Conservation (phyloP, 139 green algal genomes). For the Yamagishiella unicocca region DNA sequence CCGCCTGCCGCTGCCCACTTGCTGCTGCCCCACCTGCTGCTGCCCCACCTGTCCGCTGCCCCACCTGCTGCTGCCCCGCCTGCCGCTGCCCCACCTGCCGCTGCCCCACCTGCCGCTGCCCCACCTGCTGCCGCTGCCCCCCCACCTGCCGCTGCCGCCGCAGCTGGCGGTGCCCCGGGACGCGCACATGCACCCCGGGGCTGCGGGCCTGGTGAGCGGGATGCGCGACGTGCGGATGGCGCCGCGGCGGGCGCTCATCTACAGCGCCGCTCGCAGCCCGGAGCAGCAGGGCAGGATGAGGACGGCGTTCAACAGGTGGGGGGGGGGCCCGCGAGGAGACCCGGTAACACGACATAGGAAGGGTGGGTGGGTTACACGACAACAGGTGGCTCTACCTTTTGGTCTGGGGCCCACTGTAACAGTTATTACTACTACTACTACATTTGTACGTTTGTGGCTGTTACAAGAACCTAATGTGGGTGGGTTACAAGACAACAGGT, state of each 20-base stretch:
- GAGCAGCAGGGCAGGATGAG: constrained; percentile 44
- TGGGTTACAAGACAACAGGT: background rate
- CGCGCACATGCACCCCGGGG: background rate
- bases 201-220: background rate
- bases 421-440: too few relatives aligned
- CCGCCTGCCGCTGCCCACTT: too few relatives aligned
- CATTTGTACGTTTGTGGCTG: background rate
- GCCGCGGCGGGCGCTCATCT: constrained; percentile 35
- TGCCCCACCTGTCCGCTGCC: too few relatives aligned
- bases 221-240: background rate
- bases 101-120: too few relatives aligned
- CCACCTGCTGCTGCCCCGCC: too few relatives aligned
- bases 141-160: too few relatives aligned
- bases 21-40: too few relatives aligned
- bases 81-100: too few relatives aligned
- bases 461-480: background rate
- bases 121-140: too few relatives aligned
- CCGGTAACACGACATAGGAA: background rate
- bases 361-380: background rate
- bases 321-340: too few relatives aligned
- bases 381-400: too few relatives aligned
- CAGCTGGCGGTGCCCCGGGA: background rate
- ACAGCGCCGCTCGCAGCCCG: background rate
- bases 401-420: too few relatives aligned
- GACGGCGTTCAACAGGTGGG: constrained; percentile 34